These are phyloP conservation scores for Anastatica hierochuntica DNA, from an alignment of 345 rosid genomes.

Conservation along the genomic window DNA sequence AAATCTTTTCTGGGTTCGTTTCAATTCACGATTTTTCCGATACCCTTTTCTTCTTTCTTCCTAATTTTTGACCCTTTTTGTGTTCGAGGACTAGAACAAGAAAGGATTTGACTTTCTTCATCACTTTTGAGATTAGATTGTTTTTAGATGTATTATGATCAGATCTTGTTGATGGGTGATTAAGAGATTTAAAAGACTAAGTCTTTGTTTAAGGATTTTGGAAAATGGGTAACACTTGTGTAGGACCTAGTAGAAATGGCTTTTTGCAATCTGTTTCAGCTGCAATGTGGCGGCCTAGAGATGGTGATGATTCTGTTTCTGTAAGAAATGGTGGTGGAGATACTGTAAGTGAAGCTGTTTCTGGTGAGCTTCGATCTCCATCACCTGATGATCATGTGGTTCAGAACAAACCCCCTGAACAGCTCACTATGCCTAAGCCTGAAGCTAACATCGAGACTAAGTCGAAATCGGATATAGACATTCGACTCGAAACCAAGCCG, in stretches of 20 bases:
- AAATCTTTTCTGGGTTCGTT: background rate
- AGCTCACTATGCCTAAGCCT: constrained; percentile 36
- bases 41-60: constrained; percentile 7
- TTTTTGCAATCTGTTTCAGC: constrained; percentile 74
- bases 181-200: background rate
- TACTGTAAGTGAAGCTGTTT: constrained; percentile 27
- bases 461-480: constrained; percentile 1
- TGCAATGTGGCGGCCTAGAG: constrained; percentile 58
- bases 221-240: constrained; percentile 86
- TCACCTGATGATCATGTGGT: constrained; percentile 34
- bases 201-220: background rate
- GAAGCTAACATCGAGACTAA: constrained; percentile 15
- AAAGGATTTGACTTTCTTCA: constrained; percentile 19
- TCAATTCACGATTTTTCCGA: constrained; percentile 10
- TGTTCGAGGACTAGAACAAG: background rate
- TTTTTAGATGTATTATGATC: constrained; percentile 6
- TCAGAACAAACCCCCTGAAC: constrained; percentile 62
- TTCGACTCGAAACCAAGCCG: constrained; percentile 10
- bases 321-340: constrained; percentile 39
- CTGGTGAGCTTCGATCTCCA: constrained; percentile 31
- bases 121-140: constrained; percentile 19
- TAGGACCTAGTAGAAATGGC: constrained; percentile 59
- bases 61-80: background rate
- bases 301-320: constrained; percentile 29
- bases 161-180: constrained; percentile 33